phyloP scores from a whole-genome alignment of 495 filamentous ascomycete genomes.

The Stereocaulon alpinum region DNA sequence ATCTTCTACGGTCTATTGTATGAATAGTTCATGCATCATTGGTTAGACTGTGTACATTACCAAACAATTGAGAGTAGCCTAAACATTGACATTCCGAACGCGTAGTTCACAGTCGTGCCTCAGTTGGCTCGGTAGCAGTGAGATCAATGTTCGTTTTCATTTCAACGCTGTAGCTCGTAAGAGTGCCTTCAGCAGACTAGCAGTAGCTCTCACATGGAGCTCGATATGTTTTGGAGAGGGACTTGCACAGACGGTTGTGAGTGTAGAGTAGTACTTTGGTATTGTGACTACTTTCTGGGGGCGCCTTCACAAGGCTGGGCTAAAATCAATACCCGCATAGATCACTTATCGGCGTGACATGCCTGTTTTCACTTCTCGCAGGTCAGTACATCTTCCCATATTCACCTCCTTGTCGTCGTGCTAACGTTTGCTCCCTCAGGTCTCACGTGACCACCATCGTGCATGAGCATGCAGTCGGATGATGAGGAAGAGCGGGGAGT shows the following conservation, averaged over 20 bases:
- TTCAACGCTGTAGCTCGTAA: too few species aligned
- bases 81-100: neutral
- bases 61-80: neutral
- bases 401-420: too few species aligned
- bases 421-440: neutral
- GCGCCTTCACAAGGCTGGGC: neutral
- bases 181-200: too few species aligned
- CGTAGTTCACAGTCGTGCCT: too few species aligned
- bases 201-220: too few species aligned
- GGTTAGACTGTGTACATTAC: neutral
- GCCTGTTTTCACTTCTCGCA: neutral
- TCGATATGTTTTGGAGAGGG: too few species aligned
- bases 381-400: neutral
- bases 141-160: too few species aligned
- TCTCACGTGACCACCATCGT: neutral
- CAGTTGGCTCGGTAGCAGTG: too few species aligned
- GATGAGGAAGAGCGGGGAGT: conserved; percentile 2
- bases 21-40: neutral
- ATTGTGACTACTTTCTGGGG: too few species aligned
- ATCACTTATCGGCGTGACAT: neutral
- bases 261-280: too few species aligned
- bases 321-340: neutral
- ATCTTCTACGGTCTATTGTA: neutral
- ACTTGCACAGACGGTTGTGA: too few species aligned
- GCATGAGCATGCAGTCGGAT: neutral